These are phyloP conservation scores for Colletotrichum magnum DNA, from an alignment of 2,329 filamentous ascomycete species.

Conservation along the genomic window DNA sequence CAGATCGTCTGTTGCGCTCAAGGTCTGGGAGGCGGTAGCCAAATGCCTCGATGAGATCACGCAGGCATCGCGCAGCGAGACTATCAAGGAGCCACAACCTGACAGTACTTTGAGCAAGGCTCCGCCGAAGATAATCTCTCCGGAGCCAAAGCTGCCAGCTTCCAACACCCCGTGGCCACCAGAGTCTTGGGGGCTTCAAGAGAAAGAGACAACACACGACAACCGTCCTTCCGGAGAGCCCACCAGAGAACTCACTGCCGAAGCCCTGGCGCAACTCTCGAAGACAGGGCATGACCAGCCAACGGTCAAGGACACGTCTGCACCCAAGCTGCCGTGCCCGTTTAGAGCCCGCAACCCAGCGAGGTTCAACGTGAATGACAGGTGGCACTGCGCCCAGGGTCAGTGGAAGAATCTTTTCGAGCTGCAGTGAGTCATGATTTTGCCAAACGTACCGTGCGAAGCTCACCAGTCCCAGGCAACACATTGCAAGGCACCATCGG, in stretches of 20 bases:
- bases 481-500: slow-evolving; percentile 60
- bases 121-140: background rate
- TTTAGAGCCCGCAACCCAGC: slow-evolving; percentile 60
- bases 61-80: background rate
- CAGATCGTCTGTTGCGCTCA: slow-evolving; percentile 27
- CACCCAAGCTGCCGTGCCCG: slow-evolving; percentile 49
- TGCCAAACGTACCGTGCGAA: background rate
- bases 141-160: background rate
- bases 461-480: slow-evolving; percentile 47
- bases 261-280: background rate
- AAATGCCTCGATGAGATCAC: slow-evolving; percentile 28
- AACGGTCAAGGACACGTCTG: no score
- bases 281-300: background rate
- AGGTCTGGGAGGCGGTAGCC: slow-evolving; percentile 35
- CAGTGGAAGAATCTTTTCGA: slow-evolving; percentile 58
- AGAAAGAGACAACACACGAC: background rate
- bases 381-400: slow-evolving; percentile 58
- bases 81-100: background rate
- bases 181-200: slow-evolving; percentile 1
- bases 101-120: background rate
- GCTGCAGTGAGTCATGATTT: slow-evolving; percentile 40
- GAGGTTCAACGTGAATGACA: slow-evolving; percentile 61
- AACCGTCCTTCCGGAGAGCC: background rate
- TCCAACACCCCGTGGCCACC: slow-evolving; percentile 4
- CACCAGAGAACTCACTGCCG: background rate